Conservation (phyloP, 495 filamentous ascomycete species). For the Parathielavia appendiculata region DNA sequence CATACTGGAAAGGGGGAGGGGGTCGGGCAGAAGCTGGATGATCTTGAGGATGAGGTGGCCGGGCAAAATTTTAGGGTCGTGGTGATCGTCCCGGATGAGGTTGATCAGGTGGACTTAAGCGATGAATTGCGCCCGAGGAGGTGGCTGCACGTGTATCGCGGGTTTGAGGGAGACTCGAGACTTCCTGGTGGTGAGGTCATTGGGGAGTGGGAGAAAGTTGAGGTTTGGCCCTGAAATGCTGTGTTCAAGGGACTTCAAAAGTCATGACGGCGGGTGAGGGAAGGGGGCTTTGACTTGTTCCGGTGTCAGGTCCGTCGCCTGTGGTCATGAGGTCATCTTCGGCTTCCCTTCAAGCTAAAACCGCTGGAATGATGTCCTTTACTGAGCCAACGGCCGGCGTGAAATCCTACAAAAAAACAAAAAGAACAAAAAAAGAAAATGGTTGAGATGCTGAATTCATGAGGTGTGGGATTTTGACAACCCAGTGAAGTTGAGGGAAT, state of each 20-base stretch:
- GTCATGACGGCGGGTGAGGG: background rate
- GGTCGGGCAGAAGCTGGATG: constrained; percentile 63
- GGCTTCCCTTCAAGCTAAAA: no score
- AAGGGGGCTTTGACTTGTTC: no score
- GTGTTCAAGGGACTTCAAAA: background rate
- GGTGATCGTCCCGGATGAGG: constrained; percentile 71
- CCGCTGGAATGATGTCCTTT: no score
- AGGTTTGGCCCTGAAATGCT: constrained; percentile 68
- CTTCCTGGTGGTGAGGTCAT: constrained; percentile 37
- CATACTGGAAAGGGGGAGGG: constrained; percentile 44
- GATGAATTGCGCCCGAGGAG: constrained; percentile 59
- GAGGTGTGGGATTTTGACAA: no score
- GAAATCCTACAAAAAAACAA: no score
- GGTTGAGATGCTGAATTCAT: no score
- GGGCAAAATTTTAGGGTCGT: constrained; percentile 79
- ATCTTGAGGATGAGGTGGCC: constrained; percentile 63
- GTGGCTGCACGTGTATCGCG: constrained; percentile 60
- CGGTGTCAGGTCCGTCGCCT: no score
- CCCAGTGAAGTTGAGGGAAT: no score
- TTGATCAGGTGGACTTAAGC: constrained; percentile 70
- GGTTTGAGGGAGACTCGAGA: constrained; percentile 27
- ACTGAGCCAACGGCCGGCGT: no score
- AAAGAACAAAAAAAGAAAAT: no score
- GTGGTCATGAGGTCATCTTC: no score
- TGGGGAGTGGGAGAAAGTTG: constrained; percentile 66